phyloP scores from a whole-genome alignment of 2,329 filamentous ascomycete species.

The Fusarium beomiforme region DNA sequence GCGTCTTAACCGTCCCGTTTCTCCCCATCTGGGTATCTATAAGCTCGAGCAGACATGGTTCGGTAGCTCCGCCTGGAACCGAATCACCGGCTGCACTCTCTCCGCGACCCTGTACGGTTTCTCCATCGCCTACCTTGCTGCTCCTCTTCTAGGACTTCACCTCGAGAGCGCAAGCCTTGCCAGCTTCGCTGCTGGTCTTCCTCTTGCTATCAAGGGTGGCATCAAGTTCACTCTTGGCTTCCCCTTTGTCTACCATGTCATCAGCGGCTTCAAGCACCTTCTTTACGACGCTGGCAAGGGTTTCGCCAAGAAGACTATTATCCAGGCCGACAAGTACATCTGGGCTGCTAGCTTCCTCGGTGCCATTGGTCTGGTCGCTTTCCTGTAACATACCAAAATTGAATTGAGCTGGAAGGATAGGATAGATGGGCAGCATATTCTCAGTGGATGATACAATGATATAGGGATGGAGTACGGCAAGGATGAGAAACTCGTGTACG shows the following conservation, averaged over 20 bases:
- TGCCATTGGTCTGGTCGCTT: constrained; percentile 58
- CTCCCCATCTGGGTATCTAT: constrained; percentile 90
- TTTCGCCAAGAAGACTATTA: constrained; percentile 60
- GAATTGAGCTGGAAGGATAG: background rate
- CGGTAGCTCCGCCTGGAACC: constrained; percentile 76
- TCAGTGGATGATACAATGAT: constrained; percentile 30
- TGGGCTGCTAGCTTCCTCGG: constrained; percentile 58
- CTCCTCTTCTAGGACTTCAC: constrained; percentile 76
- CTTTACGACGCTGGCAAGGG: constrained; percentile 62
- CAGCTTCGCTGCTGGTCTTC: constrained; percentile 67
- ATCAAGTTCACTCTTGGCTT: constrained; percentile 66
- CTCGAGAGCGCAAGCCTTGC: constrained; percentile 69
- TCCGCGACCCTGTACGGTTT: constrained; percentile 83
- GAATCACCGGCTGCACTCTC: constrained; percentile 81
- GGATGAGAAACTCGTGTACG: constrained; percentile 30
- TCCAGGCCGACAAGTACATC: constrained; percentile 57
- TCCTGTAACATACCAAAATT: constrained; percentile 51
- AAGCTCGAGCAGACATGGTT: constrained; percentile 87
- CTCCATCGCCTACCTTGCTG: constrained; percentile 81
- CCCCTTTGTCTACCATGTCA: constrained; percentile 67
- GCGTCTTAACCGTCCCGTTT: constrained; percentile 82
- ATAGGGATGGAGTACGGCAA: constrained; percentile 10
- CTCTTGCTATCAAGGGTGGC: constrained; percentile 67
- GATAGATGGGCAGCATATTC: background rate
- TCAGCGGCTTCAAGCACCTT: constrained; percentile 67